Percentiles rank a stretch among this genome's conserved stretches.
These are phyloP conservation scores for Chaetomiaceae sp. DNA, from an alignment of 2,329 filamentous ascomycete species.

Conservation along the genomic window DNA sequence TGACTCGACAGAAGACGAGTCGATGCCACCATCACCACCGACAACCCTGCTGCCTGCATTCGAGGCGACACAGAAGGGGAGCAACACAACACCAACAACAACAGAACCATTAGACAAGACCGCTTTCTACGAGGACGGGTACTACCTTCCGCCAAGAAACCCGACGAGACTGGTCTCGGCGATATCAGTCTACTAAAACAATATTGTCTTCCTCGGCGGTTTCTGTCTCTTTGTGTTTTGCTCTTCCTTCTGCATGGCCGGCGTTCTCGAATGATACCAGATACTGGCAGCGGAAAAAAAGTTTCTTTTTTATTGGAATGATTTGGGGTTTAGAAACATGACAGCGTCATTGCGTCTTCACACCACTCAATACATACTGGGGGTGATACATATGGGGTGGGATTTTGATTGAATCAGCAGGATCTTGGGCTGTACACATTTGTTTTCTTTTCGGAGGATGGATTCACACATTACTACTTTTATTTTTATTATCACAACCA, in stretches of 20 bases:
- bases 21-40: constrained; percentile 67
- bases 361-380: constrained; percentile 20
- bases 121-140: constrained; percentile 49
- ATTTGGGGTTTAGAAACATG: constrained; percentile 4
- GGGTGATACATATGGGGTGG: neutral
- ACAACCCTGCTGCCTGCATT: constrained; percentile 55
- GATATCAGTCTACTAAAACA: constrained; percentile 52
- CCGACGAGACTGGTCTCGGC: constrained; percentile 48
- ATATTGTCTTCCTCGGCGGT: neutral
- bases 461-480: neutral
- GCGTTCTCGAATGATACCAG: constrained; percentile 30
- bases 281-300: constrained; percentile 11
- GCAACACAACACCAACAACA: constrained; percentile 34
- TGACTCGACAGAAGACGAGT: constrained; percentile 67
- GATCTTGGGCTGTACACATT: constrained; percentile 1
- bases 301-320: constrained; percentile 4
- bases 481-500: too few species aligned
- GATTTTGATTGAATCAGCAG: neutral
- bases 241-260: constrained; percentile 27
- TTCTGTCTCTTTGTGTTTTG: constrained; percentile 8
- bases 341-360: constrained; percentile 14
- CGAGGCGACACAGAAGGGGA: constrained; percentile 51
- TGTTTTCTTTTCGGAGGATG: constrained; percentile 1
- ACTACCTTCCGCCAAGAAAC: constrained; percentile 51
- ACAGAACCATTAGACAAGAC: constrained; percentile 35